A percentile compares a stretch with the other conserved stretches of the same genome.
Evolutionary conservation across 2,329 filamentous ascomycete genomes (phyloP).

Genomic region (Fusarium oligoseptatum): DNA sequence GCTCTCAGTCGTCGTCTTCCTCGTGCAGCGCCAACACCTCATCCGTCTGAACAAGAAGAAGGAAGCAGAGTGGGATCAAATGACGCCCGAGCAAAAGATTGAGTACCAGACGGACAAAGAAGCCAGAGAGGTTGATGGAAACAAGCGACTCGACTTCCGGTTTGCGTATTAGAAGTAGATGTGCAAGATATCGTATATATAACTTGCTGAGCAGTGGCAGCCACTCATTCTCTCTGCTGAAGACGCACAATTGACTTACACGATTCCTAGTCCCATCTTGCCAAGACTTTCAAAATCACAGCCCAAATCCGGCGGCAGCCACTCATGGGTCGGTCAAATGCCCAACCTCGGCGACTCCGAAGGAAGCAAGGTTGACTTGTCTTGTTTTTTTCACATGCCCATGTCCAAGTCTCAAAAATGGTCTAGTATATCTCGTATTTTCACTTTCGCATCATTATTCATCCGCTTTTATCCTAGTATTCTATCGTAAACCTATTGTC

Average conservation of each 20-base stretch:
- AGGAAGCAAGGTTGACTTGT: constrained; percentile 1
- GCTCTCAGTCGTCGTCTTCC: constrained; percentile 63
- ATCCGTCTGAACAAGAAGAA: constrained; percentile 63
- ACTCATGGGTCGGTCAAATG: constrained; percentile 17
- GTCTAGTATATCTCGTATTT: constrained; percentile 18
- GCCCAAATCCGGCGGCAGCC: constrained; percentile 18
- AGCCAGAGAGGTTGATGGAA: constrained; percentile 61
- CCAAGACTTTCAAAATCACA: constrained; percentile 9
- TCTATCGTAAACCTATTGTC: constrained; percentile 11
- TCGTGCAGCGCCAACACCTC: constrained; percentile 62
- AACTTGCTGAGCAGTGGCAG: not conserved
- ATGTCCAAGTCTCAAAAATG: constrained; percentile 3
- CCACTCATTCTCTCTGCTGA: not conserved
- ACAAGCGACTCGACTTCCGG: constrained; percentile 65
- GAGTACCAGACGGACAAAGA: constrained; percentile 61
- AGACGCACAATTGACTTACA: not conserved
- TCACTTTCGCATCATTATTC: constrained; percentile 29
- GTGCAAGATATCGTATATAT: not conserved
- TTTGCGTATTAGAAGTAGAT: constrained; percentile 57
- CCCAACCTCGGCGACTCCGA: constrained; percentile 6
- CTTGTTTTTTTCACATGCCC: constrained; percentile 13
- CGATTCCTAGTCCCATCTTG: not conserved
- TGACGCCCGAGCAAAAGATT: constrained; percentile 59
- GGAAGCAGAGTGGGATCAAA: constrained; percentile 58
- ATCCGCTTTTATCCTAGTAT: constrained; percentile 14